Evolutionary conservation across 2,329 filamentous ascomycete species (phyloP).

Genomic region (Ophiocordyceps robertsii): DNA sequence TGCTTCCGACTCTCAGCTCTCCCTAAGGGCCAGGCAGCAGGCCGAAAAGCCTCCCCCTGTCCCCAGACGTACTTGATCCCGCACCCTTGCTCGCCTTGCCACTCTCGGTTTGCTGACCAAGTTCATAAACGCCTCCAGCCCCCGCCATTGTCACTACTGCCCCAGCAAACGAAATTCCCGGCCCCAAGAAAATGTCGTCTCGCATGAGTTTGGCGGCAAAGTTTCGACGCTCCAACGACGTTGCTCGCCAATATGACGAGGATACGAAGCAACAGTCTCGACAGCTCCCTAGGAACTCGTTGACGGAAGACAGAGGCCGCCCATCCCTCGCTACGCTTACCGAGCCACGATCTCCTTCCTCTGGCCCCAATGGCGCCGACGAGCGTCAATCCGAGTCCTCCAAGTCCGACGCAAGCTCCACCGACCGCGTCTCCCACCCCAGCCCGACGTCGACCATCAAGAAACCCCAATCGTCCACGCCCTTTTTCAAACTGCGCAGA

Average conservation of each 20-base stretch:
- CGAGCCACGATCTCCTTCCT: conserved; percentile 30
- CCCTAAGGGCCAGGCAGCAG: conserved; percentile 59
- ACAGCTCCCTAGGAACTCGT: conserved; percentile 20
- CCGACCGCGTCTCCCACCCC: conserved; percentile 47
- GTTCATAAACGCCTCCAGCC: conserved; percentile 24
- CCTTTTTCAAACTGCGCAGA: conserved; percentile 68
- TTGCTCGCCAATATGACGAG: conserved; percentile 18
- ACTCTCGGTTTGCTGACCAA: conserved; percentile 8
- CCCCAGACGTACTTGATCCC: conserved; percentile 36
- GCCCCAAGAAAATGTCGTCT: conserved; percentile 39
- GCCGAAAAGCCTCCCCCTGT: conserved; percentile 41
- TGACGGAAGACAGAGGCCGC: conserved; percentile 27
- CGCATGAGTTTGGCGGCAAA: conserved; percentile 40
- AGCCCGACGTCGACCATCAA: conserved; percentile 47
- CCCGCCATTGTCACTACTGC: conserved; percentile 83
- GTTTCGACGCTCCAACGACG: conserved; percentile 38
- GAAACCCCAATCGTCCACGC: conserved; percentile 44
- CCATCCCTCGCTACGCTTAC: conserved; percentile 32
- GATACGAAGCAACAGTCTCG: not conserved
- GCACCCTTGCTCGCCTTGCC: not conserved
- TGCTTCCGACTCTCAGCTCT: conserved; percentile 84
- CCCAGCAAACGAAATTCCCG: conserved; percentile 54
- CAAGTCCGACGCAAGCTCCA: conserved; percentile 72
- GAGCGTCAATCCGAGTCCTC: conserved; percentile 58
- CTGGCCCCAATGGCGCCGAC: conserved; percentile 20